phyloP scores from a whole-genome alignment of 148 eudicot genomes.

The Arctostaphylos glauca region DNA sequence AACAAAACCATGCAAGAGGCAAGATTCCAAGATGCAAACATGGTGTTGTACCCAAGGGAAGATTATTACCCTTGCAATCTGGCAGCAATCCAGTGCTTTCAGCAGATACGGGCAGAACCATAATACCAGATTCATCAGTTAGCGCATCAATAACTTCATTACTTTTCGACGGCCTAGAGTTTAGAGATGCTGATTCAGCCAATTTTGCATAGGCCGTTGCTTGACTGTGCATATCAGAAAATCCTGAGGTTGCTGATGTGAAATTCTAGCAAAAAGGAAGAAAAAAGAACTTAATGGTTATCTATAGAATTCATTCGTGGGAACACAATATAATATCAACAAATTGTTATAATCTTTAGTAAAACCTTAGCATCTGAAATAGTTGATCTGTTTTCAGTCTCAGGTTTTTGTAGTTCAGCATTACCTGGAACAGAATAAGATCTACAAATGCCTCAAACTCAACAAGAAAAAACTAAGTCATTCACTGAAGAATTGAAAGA shows the following conservation, averaged over 20 bases:
- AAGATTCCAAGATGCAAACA: background rate
- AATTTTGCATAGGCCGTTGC: slow-evolving; percentile 68
- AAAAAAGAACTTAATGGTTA: background rate
- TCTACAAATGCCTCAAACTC: background rate
- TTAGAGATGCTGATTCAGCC: slow-evolving; percentile 55
- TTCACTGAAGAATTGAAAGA: background rate
- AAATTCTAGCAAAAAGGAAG: slow-evolving; percentile 24
- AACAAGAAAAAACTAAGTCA: background rate
- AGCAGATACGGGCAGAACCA: slow-evolving; percentile 92
- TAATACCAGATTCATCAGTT: slow-evolving; percentile 69
- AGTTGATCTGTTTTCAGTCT: slow-evolving; percentile 22
- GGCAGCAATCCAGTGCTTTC: slow-evolving; percentile 79
- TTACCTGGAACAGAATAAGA: slow-evolving; percentile 21
- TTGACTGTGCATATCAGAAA: slow-evolving; percentile 62
- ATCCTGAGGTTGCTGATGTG: slow-evolving; percentile 27
- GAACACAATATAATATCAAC: background rate
- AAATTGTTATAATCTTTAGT: background rate
- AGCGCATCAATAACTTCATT: slow-evolving; percentile 28
- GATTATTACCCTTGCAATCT: slow-evolving; percentile 50
- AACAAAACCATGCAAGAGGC: background rate
- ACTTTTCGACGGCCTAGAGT: slow-evolving; percentile 21
- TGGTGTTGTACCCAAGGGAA: background rate
- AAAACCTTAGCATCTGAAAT: slow-evolving; percentile 15
- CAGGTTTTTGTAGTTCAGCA: slow-evolving; percentile 20
- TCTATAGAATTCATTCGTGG: background rate